Percentiles rank a stretch among this genome's conserved stretches.
Conservation (phyloP, 176 grass and related monocot genomes). For the Puya raimondii region DNA sequence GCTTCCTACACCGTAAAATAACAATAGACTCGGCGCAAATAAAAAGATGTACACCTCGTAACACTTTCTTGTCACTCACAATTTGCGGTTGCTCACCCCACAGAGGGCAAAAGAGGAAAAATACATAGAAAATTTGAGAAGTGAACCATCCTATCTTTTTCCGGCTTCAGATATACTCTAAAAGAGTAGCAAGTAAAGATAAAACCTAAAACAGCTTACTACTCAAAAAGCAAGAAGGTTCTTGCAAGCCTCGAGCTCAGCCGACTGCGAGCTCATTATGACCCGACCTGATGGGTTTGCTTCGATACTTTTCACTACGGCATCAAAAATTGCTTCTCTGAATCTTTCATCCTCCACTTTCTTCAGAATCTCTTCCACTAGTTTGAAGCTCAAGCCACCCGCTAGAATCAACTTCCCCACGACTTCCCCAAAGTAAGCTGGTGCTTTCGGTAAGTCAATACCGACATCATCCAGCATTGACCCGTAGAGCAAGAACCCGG, state of each 20-base stretch:
- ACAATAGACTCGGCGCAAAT: no score
- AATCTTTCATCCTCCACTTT: slow-evolving; percentile 58
- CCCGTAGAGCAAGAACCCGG: slow-evolving; percentile 64
- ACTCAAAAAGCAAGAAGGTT: neutral
- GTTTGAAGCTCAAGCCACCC: slow-evolving; percentile 50
- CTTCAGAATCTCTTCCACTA: slow-evolving; percentile 57
- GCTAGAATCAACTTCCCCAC: slow-evolving; percentile 45
- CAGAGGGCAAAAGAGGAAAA: no score
- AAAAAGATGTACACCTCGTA: no score
- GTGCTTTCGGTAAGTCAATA: slow-evolving; percentile 90
- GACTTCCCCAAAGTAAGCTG: slow-evolving; percentile 68
- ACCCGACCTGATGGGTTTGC: slow-evolving; percentile 44
- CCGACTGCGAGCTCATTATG: slow-evolving; percentile 46
- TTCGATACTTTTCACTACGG: slow-evolving; percentile 37
- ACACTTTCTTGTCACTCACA: no score
- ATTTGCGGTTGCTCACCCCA: no score
- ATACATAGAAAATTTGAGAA: no score
- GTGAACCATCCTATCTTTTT: no score
- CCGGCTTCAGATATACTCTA: no score
- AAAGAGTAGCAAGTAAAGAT: no score
- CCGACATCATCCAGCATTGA: slow-evolving; percentile 74
- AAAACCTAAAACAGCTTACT: no score
- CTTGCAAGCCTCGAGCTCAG: slow-evolving; percentile 41
- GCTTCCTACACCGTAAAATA: no score
- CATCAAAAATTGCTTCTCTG: slow-evolving; percentile 32